phyloP scores from a whole-genome alignment of 768 basidiomycete species.

The Termitomyces heimii region DNA sequence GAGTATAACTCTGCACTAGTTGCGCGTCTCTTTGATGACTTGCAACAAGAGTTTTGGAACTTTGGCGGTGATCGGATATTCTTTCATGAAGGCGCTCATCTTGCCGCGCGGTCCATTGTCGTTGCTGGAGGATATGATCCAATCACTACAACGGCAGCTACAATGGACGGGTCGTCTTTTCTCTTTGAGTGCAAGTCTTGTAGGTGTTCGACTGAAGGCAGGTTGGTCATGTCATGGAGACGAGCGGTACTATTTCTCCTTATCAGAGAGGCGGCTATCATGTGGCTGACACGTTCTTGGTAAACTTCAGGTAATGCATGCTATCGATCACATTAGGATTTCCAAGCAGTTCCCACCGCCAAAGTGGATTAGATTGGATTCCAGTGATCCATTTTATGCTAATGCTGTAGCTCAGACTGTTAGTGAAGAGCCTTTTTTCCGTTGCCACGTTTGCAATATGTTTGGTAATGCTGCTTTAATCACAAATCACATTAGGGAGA shows the following conservation, averaged over 20 bases:
- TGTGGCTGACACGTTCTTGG: constrained; percentile 3
- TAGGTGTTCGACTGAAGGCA: constrained; percentile 7
- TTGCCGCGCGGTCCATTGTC: constrained; percentile 13
- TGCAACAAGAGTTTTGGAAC: constrained; percentile 19
- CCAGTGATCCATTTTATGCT: constrained; percentile 8
- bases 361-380: constrained; percentile 7
- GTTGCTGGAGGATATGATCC: constrained; percentile 18
- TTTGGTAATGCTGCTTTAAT: constrained; percentile 10
- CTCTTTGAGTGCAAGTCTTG: constrained; percentile 22
- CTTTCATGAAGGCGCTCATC: constrained; percentile 15
- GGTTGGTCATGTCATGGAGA: constrained; percentile 20
- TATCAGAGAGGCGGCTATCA: constrained; percentile 32
- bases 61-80: constrained; percentile 12
- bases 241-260: constrained; percentile 20
- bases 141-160: constrained; percentile 14
- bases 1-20: constrained; percentile 3
- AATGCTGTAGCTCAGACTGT: constrained; percentile 9
- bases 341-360: constrained; percentile 2
- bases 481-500: constrained; percentile 10
- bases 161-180: constrained; percentile 18
- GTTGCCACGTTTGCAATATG: constrained; percentile 14
- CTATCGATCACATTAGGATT: constrained; percentile 10
- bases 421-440: constrained; percentile 11
- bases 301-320: constrained; percentile 9
- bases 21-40: constrained; percentile 16